A percentile compares a stretch with the other conserved stretches of the same genome.
Evolutionary conservation across 2,329 filamentous ascomycete species (phyloP).

Genomic region (Aureobasidium sp.): DNA sequence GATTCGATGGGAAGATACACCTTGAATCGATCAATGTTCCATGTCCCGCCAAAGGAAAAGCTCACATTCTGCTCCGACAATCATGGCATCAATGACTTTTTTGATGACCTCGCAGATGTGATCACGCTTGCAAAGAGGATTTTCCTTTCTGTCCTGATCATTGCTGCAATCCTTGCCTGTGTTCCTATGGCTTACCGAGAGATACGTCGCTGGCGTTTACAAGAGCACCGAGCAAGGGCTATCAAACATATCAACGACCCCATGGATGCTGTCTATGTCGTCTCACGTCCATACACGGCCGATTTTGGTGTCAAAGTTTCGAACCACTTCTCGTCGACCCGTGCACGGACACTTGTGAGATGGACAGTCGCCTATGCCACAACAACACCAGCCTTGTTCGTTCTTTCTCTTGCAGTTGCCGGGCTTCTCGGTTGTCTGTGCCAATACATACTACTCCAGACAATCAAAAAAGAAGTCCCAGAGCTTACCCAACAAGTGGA

Average conservation of each 20-base stretch:
- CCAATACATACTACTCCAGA: constrained; percentile 69
- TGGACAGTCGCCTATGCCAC: constrained; percentile 88
- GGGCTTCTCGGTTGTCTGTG: constrained; percentile 77
- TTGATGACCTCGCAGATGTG: constrained; percentile 60
- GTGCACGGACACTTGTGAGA: constrained; percentile 64
- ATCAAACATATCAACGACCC: constrained; percentile 65
- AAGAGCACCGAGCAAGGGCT: constrained; percentile 61
- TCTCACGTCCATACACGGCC: constrained; percentile 71
- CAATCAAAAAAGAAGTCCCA: constrained; percentile 69
- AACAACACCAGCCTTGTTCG: constrained; percentile 74
- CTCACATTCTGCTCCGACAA: constrained; percentile 86
- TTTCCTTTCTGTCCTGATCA: constrained; percentile 66
- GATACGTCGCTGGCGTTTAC: constrained; percentile 65
- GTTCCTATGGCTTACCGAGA: constrained; percentile 75
- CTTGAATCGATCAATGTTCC: constrained; percentile 72
- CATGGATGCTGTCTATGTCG: constrained; percentile 83
- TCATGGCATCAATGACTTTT: constrained; percentile 75
- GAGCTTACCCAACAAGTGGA: constrained; percentile 67
- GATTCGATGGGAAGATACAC: constrained; percentile 63
- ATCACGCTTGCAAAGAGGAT: constrained; percentile 63
- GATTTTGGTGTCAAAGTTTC: constrained; percentile 64
- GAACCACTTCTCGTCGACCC: constrained; percentile 53
- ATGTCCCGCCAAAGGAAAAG: constrained; percentile 72
- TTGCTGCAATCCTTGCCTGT: constrained; percentile 66
- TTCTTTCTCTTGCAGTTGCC: constrained; percentile 73